Conservation (phyloP, 164 flowering plant genomes). For the Berberis thunbergii region DNA sequence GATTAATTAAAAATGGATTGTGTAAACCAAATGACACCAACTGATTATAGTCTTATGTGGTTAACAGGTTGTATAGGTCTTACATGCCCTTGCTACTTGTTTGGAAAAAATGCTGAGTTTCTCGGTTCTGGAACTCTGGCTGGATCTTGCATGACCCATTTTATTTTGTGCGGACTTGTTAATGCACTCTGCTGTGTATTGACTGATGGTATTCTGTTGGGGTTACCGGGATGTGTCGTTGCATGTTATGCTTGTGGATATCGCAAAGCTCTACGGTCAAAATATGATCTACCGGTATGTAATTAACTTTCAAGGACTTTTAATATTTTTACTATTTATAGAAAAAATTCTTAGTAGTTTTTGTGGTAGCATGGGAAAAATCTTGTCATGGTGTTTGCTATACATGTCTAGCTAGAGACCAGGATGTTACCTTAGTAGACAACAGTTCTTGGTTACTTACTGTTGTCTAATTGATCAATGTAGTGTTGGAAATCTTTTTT, state of each 20-base stretch:
- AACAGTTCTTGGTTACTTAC: not conserved
- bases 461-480: no score
- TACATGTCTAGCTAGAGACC: not conserved
- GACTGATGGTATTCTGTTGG: conserved; percentile 55
- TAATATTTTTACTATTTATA: not conserved
- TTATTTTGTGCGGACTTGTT: conserved; percentile 51
- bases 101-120: conserved; percentile 79
- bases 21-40: no score
- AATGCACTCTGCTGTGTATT: conserved; percentile 63
- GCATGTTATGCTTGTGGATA: conserved; percentile 84
- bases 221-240: conserved; percentile 68
- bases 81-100: conserved; percentile 65
- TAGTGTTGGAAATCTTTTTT: no score
- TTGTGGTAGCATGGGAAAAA: no score
- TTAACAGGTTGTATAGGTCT: conserved; percentile 67
- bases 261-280: conserved; percentile 52
- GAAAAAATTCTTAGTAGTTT: no score
- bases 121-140: conserved; percentile 70
- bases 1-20: no score
- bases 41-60: not conserved
- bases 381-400: not conserved
- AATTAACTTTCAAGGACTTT: not conserved
- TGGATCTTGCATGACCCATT: conserved; percentile 73
- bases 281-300: conserved; percentile 69
- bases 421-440: not conserved